Percentiles rank a stretch among this genome's conserved stretches.
These are phyloP conservation scores for Boletus vinaceobasis DNA, from an alignment of 768 basidiomycete species.

Conservation along the genomic window DNA sequence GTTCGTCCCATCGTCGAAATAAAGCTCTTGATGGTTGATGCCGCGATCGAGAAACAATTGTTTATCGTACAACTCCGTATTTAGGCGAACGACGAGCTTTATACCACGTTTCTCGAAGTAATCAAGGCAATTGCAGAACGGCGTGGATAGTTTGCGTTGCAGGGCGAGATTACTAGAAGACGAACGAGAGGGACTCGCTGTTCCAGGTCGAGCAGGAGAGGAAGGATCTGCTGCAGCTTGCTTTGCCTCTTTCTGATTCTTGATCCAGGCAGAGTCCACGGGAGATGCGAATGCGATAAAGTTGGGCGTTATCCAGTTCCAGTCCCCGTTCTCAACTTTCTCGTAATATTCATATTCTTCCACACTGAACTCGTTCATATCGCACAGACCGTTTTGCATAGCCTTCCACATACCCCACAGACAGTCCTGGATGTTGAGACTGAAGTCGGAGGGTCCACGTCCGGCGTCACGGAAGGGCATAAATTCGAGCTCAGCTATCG, in stretches of 20 bases:
- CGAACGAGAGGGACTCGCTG: conserved; percentile 21
- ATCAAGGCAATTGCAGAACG: conserved; percentile 88
- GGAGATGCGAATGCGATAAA: conserved; percentile 96
- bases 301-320: conserved; percentile 92
- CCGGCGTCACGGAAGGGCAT: conserved; percentile 97
- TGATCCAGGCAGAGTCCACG: conserved; percentile 76
- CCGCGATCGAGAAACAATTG: conserved; percentile 78
- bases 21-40: conserved; percentile 87
- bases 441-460: conserved; percentile 87
- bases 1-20: conserved; percentile 98
- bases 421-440: conserved; percentile 90
- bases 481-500: conserved; percentile 88
- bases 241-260: conserved; percentile 65
- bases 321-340: conserved; percentile 93
- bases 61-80: conserved; percentile 88
- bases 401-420: conserved; percentile 86
- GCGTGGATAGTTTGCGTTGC: conserved; percentile 72
- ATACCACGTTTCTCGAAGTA: conserved; percentile 87
- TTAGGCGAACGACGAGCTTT: conserved; percentile 89
- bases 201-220: conserved; percentile 28
- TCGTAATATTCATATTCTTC: conserved; percentile 94
- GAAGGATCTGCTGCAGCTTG: conserved; percentile 30
- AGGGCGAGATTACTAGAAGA: conserved; percentile 51
- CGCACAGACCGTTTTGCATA: conserved; percentile 88
- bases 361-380: conserved; percentile 90